A percentile compares a stretch with the other conserved stretches of the same genome.
Conservation (phyloP, 352 stramenopile species). For the Pythium chondricola region DNA sequence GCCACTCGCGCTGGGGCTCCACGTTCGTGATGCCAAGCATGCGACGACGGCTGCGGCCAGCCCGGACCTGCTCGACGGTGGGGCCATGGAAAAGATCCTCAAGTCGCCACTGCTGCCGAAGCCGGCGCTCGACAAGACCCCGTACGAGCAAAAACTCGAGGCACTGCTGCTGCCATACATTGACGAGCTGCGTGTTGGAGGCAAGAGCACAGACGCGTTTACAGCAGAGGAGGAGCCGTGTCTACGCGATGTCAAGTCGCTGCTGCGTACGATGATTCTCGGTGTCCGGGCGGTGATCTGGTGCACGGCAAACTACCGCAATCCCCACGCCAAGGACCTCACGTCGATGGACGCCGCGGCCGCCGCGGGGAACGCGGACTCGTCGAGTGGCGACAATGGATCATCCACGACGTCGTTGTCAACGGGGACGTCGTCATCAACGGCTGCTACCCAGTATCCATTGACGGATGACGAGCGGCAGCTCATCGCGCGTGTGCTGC, state of each 20-base stretch:
- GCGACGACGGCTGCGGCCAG: neutral
- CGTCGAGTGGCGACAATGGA: slow-evolving; percentile 5
- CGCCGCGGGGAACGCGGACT: neutral
- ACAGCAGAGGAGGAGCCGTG: slow-evolving; percentile 67
- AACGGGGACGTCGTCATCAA: neutral
- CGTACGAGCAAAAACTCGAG: slow-evolving; percentile 75
- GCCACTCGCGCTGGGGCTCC: slow-evolving; percentile 54
- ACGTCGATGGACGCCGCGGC: slow-evolving; percentile 63
- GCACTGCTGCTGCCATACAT: slow-evolving; percentile 47
- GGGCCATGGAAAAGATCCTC: slow-evolving; percentile 86
- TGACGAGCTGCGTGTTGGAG: slow-evolving; percentile 18
- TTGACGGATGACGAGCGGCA: slow-evolving; percentile 92
- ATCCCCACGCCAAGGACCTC: slow-evolving; percentile 79
- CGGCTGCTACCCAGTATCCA: slow-evolving; percentile 33
- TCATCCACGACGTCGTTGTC: neutral
- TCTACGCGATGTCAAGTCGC: slow-evolving; percentile 88
- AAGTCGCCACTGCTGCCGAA: slow-evolving; percentile 73
- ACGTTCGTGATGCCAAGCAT: slow-evolving; percentile 18
- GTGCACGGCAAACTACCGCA: slow-evolving; percentile 94
- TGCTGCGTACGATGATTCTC: slow-evolving; percentile 96
- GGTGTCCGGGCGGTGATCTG: slow-evolving; percentile 97
- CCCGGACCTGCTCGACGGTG: slow-evolving; percentile 67
- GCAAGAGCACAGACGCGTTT: slow-evolving; percentile 25
- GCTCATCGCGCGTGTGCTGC: slow-evolving; percentile 92
- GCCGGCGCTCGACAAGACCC: slow-evolving; percentile 36